Percentiles rank a stretch among this genome's conserved stretches.
These are phyloP conservation scores for Striga asiatica DNA, from an alignment of 257 asterid species.

Conservation along the genomic window DNA sequence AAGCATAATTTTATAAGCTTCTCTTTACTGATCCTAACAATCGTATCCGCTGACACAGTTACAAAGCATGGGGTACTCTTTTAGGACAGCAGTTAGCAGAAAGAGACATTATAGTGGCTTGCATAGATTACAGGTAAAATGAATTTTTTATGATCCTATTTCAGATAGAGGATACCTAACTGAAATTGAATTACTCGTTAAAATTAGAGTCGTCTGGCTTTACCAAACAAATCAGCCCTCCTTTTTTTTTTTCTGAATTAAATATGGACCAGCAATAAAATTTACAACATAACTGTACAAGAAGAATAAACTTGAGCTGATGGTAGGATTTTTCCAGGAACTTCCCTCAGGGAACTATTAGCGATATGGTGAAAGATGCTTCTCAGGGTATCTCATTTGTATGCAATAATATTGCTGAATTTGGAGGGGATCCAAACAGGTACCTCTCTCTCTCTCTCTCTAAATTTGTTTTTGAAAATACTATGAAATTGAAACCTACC, in stretches of 20 bases:
- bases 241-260: background rate
- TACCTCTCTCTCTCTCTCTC: constrained; percentile 7
- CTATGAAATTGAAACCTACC: background rate
- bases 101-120: constrained; percentile 91
- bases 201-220: too few relatives aligned
- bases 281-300: too few relatives aligned
- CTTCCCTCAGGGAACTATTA: constrained; percentile 95
- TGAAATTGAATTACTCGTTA: too few relatives aligned
- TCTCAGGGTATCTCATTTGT: constrained; percentile 87
- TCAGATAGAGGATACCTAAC: too few relatives aligned
- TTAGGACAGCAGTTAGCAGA: constrained; percentile 83
- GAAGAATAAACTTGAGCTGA: constrained; percentile 7
- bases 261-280: background rate
- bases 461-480: background rate
- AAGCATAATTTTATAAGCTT: background rate
- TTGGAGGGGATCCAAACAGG: constrained; percentile 98
- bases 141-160: constrained; percentile 12
- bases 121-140: constrained; percentile 89
- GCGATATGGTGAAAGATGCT: constrained; percentile 94
- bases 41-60: constrained; percentile 33
- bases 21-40: constrained; percentile 11
- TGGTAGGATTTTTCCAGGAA: constrained; percentile 48
- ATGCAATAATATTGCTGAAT: constrained; percentile 81
- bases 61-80: constrained; percentile 99
- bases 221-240: too few relatives aligned